Conservation (phyloP, 768 basidiomycete genomes). For the Suillus fuscotomentosus region DNA sequence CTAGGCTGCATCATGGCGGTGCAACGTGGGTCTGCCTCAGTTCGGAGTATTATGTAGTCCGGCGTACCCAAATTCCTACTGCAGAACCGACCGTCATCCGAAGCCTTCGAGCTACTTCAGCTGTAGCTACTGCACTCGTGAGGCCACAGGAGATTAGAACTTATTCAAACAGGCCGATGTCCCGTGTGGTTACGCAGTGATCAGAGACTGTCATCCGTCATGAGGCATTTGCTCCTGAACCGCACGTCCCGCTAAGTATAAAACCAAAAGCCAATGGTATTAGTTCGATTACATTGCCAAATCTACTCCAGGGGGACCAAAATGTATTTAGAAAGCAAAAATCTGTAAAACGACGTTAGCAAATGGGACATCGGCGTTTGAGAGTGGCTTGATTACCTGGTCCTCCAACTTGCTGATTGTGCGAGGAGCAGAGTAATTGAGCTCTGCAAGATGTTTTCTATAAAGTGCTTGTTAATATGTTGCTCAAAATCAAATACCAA, state of each 20-base stretch:
- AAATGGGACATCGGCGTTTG: not conserved
- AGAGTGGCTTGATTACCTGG: conserved; percentile 48
- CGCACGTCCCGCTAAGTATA: not conserved
- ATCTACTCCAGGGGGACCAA: not conserved
- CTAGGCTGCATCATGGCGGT: not conserved
- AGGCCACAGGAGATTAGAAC: not conserved
- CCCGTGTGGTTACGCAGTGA: not conserved
- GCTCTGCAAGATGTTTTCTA: conserved; percentile 86
- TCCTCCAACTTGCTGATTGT: conserved; percentile 93
- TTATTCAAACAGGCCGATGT: too few species aligned
- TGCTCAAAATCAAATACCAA: not conserved
- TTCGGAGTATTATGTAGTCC: not conserved
- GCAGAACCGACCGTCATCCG: not conserved
- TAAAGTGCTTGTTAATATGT: conserved; percentile 7
- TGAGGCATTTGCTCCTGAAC: not conserved
- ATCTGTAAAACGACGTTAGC: conserved; percentile 30
- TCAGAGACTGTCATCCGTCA: not conserved
- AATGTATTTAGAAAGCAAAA: conserved; percentile 37
- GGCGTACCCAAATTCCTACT: not conserved
- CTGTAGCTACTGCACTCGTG: not conserved
- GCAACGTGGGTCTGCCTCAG: not conserved
- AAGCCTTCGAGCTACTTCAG: not conserved
- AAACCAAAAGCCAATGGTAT: not conserved
- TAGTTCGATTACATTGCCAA: not conserved
- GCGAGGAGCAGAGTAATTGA: conserved; percentile 85